Evolutionary conservation across 1,284 basidiomycete species (phyloP).

Genomic region (Fomes fomentarius): DNA sequence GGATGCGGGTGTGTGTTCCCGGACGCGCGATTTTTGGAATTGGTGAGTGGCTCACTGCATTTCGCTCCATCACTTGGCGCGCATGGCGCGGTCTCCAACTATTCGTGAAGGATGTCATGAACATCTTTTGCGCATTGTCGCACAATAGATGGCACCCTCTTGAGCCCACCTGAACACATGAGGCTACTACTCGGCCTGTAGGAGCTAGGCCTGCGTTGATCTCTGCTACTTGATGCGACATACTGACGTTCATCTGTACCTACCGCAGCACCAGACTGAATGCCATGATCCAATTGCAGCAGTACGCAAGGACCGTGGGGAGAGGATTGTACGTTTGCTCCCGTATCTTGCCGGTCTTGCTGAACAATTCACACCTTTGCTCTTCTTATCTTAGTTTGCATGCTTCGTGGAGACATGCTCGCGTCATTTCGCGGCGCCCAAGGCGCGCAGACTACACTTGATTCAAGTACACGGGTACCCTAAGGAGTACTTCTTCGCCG

Average conservation of each 20-base stretch:
- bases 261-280: constrained; percentile 78
- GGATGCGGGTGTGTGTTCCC: constrained; percentile 87
- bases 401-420: constrained; percentile 75
- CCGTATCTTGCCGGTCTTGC: neutral
- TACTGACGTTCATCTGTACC: too few relatives aligned
- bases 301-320: constrained; percentile 77
- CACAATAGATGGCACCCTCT: too few relatives aligned
- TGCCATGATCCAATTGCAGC: constrained; percentile 84
- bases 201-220: too few relatives aligned
- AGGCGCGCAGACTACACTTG: constrained; percentile 79
- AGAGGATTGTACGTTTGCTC: constrained; percentile 75
- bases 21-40: constrained; percentile 71
- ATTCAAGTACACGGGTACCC: constrained; percentile 84
- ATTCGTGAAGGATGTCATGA: neutral
- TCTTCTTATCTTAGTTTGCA: constrained; percentile 61
- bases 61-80: too few relatives aligned
- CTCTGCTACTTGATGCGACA: too few relatives aligned
- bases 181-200: too few relatives aligned
- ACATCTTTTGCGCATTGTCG: neutral
- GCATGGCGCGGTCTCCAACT: too few relatives aligned
- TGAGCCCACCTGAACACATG: too few relatives aligned
- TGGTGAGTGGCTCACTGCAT: constrained; percentile 57
- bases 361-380: neutral
- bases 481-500: constrained; percentile 85
- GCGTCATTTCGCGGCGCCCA: constrained; percentile 73